phyloP scores from a whole-genome alignment of 2,329 filamentous ascomycete species.

The Lachnellula occidentalis region DNA sequence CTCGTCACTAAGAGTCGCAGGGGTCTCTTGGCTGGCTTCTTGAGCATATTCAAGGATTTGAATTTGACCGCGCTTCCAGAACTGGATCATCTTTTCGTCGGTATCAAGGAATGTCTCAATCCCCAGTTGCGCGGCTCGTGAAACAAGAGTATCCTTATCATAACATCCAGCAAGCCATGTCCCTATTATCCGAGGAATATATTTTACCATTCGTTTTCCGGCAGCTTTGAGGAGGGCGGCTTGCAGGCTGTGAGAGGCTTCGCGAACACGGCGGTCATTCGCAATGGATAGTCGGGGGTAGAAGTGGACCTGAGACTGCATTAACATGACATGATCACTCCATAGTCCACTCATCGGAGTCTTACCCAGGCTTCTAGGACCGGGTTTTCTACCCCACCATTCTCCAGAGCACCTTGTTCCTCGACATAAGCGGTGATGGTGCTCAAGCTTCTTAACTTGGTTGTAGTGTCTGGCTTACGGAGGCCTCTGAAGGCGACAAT shows the following conservation, averaged over 20 bases:
- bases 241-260: constrained; percentile 75
- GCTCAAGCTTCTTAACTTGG: constrained; percentile 79
- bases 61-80: constrained; percentile 77
- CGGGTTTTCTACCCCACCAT: constrained; percentile 66
- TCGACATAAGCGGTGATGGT: constrained; percentile 32
- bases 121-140: constrained; percentile 71
- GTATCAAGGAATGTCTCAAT: constrained; percentile 70
- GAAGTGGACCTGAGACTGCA: constrained; percentile 61
- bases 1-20: constrained; percentile 82
- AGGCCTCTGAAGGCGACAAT: constrained; percentile 91
- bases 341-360: constrained; percentile 21
- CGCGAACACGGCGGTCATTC: constrained; percentile 78
- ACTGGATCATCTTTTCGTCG: constrained; percentile 68
- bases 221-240: constrained; percentile 53
- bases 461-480: constrained; percentile 86
- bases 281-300: constrained; percentile 91
- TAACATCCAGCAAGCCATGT: constrained; percentile 90
- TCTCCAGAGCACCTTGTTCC: not conserved
- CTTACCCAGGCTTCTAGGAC: constrained; percentile 85
- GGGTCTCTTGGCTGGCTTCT: constrained; percentile 74
- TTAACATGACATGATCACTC: constrained; percentile 26
- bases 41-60: constrained; percentile 78
- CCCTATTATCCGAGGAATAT: constrained; percentile 71
- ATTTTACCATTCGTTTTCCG: constrained; percentile 78
- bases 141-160: constrained; percentile 74